Evolutionary conservation across 768 basidiomycete genomes (phyloP), one percentile per base, ranked within the genome.

Genomic region (Lactarius deliciosus): DNA sequence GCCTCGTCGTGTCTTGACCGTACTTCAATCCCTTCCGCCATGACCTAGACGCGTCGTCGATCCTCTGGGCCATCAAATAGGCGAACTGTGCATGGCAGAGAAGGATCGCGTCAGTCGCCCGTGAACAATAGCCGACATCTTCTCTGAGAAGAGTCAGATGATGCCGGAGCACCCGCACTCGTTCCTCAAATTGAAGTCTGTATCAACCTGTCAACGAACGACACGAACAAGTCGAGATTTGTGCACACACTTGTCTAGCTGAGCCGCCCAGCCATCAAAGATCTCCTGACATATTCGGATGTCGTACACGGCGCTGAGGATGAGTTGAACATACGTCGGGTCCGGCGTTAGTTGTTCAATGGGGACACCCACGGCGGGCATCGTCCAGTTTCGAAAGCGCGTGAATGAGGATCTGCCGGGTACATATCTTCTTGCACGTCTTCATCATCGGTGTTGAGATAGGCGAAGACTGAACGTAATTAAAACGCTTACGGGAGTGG

Each of bases 271-370:
- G 41, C 58, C n/a, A 38, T 68, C 53, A 30, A 67, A 67, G 25
- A 67, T n/a, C 30, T 63, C 56, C 53, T 43, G 50, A n/a, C 62
- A 60, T 30, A 67, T 43, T 22, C 62, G 66, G 53, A 67, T 67
- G 57, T 67, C 62, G 13, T 55, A 36, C 20, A 56, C 57, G 41
- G 62, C 61, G 25, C 32, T 20, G 34, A 63, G 32, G 32, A 61
- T 59, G 50, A 20, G 16, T 30, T 16, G 62, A 25, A 63, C 57
- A n/a, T 67, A 63, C 18, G 22, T 2, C 1, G 28, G 6, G 41
- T 58, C 57, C 15, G 62, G 66, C 6, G 34, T 40, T 38, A 67
- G 50, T 32, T 59, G 30, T 16, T 63, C 66, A 67, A 28, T 28
- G 25, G 25, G 25, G 25, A 28, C 25, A 2, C 25, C 25, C 25